Conservation (phyloP, 352 stramenopile genomes). For the Phytophthora boehmeriae region DNA sequence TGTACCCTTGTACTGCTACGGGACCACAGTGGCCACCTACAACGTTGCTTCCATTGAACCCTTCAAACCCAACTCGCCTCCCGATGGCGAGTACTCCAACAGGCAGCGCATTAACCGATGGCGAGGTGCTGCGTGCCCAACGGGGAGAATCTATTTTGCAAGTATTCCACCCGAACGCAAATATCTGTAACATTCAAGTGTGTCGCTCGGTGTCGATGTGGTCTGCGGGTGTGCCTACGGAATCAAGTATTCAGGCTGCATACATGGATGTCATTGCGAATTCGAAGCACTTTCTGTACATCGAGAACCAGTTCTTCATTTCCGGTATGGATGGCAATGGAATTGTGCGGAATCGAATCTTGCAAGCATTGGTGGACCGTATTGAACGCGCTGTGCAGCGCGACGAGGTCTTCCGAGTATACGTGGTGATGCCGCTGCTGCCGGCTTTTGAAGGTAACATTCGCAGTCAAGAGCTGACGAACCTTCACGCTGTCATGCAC, state of each 20-base stretch:
- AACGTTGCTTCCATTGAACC: conserved; percentile 28
- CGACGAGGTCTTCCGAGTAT: conserved; percentile 81
- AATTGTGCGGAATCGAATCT: conserved; percentile 81
- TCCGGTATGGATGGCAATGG: conserved; percentile 79
- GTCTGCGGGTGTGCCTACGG: conserved; percentile 83
- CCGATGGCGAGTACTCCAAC: conserved; percentile 21
- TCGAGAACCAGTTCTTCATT: conserved; percentile 95
- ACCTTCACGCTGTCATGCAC: conserved; percentile 89
- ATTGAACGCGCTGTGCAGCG: conserved; percentile 77
- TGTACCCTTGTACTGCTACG: conserved; percentile 40
- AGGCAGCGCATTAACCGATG: conserved; percentile 36
- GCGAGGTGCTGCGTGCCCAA: conserved; percentile 63
- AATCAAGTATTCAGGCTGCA: conserved; percentile 82
- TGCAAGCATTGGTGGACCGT: conserved; percentile 84
- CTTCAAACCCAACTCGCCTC: conserved; percentile 36
- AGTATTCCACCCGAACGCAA: conserved; percentile 73
- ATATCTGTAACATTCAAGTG: conserved; percentile 83
- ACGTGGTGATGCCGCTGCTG: conserved; percentile 86
- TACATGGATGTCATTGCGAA: conserved; percentile 87
- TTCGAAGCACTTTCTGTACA: conserved; percentile 89
- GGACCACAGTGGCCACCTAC: conserved; percentile 34
- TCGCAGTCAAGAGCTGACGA: conserved; percentile 80
- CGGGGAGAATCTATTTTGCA: conserved; percentile 69
- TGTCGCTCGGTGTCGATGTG: conserved; percentile 87
- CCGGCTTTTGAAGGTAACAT: conserved; percentile 88